Evolutionary conservation across 2,329 filamentous ascomycete species (phyloP).

Genomic region (Mycocentrospora acerina): DNA sequence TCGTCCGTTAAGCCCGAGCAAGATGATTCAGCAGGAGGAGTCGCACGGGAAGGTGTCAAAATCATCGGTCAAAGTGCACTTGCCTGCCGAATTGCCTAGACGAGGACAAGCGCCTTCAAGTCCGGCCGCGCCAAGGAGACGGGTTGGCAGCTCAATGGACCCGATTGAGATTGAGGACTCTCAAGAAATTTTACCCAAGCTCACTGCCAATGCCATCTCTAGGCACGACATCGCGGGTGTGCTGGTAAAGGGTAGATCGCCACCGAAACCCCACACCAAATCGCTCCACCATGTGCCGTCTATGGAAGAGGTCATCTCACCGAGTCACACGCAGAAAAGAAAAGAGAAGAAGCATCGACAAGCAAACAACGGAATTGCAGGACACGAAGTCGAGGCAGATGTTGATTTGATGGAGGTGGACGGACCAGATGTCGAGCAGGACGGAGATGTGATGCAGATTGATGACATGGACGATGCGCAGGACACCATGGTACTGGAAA

Average conservation of each 20-base stretch:
- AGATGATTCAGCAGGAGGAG: constrained; percentile 4
- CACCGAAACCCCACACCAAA: too few species aligned
- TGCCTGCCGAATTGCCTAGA: too few species aligned
- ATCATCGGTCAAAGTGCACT: too few species aligned
- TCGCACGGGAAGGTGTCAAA: not conserved
- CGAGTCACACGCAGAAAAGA: too few species aligned
- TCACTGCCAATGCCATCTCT: too few species aligned
- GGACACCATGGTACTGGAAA: not conserved
- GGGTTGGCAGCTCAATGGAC: constrained; percentile 16
- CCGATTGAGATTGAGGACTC: constrained; percentile 33
- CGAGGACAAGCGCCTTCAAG: not conserved
- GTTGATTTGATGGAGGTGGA: not conserved
- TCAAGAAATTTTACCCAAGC: constrained; percentile 13
- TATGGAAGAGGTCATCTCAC: too few species aligned
- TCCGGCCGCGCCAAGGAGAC: not conserved
- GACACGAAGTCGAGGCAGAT: too few species aligned
- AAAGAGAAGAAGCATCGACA: too few species aligned
- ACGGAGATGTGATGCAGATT: not conserved
- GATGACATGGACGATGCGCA: not conserved
- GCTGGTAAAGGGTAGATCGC: too few species aligned
- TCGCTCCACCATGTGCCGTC: too few species aligned
- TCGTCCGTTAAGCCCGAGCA: constrained; percentile 5
- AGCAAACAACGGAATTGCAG: too few species aligned
- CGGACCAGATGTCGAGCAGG: not conserved
- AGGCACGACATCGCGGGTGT: too few species aligned